Percentiles rank a stretch among this genome's conserved stretches.
phyloP scores from a whole-genome alignment of 495 filamentous ascomycete species.

The Aspergillus funiculosus region DNA sequence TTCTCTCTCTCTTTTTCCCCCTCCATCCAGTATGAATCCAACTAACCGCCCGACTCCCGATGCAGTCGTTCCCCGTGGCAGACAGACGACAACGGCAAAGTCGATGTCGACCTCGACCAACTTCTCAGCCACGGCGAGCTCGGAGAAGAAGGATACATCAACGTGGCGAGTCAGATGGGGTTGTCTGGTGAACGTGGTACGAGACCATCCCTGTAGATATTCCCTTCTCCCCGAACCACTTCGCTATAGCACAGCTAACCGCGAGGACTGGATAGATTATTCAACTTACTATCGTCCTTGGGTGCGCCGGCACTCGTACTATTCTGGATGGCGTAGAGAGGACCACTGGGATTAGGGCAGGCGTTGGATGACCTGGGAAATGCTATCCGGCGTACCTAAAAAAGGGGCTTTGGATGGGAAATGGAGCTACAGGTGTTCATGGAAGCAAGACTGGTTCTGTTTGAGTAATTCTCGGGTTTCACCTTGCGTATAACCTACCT shows the following conservation, averaged over 20 bases:
- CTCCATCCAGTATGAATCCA: not conserved
- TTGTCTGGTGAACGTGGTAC: slow-evolving; percentile 51
- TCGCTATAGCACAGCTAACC: slow-evolving; percentile 6
- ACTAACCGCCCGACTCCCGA: too few relatives aligned
- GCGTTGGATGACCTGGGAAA: not conserved
- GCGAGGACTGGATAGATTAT: slow-evolving; percentile 27
- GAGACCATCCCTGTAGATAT: slow-evolving; percentile 25
- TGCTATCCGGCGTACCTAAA: not conserved
- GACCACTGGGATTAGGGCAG: slow-evolving; percentile 1
- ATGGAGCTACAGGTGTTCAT: not conserved
- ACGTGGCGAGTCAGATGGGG: slow-evolving; percentile 58
- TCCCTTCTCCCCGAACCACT: slow-evolving; percentile 1
- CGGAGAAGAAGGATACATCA: slow-evolving; percentile 59
- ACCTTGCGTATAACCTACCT: too few relatives aligned
- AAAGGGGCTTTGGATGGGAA: not conserved
- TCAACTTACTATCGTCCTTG: slow-evolving; percentile 42
- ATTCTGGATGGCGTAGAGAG: slow-evolving; percentile 17
- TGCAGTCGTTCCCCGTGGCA: slow-evolving; percentile 59
- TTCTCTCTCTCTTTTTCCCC: slow-evolving; percentile 6
- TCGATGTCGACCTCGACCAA: slow-evolving; percentile 27
- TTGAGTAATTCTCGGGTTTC: too few relatives aligned
- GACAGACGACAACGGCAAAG: slow-evolving; percentile 34
- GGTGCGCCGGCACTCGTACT: slow-evolving; percentile 27
- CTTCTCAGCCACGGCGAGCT: slow-evolving; percentile 34
- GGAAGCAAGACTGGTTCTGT: too few relatives aligned